A percentile compares a stretch with the other conserved stretches of the same genome.
Conservation (phyloP, 305 asterid genomes). For the Caryopteris hybrid region DNA sequence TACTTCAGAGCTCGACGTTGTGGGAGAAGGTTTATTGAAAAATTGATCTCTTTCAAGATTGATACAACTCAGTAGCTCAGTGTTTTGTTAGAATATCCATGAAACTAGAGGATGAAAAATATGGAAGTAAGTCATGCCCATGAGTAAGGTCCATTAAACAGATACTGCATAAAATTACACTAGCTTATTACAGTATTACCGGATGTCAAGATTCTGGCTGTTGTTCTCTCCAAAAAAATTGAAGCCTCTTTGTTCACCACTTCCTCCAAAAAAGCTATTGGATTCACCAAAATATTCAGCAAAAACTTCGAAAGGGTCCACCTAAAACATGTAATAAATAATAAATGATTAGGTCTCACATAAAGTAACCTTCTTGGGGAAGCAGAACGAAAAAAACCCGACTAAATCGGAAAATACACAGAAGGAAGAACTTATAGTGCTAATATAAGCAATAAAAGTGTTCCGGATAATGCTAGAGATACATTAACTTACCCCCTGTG, state of each 20-base stretch:
- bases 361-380: background rate
- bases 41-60: background rate
- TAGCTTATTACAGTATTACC: constrained; percentile 64
- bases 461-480: background rate
- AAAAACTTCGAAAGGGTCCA: constrained; percentile 82
- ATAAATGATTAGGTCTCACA: constrained; percentile 2
- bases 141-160: background rate
- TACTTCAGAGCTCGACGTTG: background rate
- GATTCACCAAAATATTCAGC: constrained; percentile 76
- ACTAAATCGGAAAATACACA: background rate
- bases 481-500: constrained; percentile 54
- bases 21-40: background rate
- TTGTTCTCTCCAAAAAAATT: constrained; percentile 47
- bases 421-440: constrained; percentile 3
- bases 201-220: constrained; percentile 69
- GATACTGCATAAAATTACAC: constrained; percentile 6
- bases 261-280: constrained; percentile 59
- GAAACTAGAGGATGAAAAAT: background rate
- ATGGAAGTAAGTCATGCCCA: background rate
- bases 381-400: constrained; percentile 3
- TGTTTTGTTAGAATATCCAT: background rate
- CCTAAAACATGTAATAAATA: constrained; percentile 36
- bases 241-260: constrained; percentile 54
- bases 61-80: background rate
- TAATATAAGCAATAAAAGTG: constrained; percentile 1